Evolutionary conservation across 495 filamentous ascomycete genomes (phyloP), one percentile per base, ranked within the genome.

Genomic region (Cladorrhinum samala): DNA sequence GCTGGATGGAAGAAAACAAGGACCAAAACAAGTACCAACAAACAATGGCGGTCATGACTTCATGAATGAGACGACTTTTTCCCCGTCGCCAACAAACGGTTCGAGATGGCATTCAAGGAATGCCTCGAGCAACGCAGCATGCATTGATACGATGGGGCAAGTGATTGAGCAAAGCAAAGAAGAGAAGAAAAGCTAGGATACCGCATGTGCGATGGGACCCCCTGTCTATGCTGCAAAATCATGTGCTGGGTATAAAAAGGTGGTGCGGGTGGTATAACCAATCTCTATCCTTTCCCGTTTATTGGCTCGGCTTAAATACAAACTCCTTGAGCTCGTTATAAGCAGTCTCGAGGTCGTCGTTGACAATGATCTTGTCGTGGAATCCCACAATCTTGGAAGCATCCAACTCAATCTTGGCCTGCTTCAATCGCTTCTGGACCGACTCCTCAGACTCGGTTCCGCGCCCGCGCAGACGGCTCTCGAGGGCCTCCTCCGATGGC

Each of bases 281-380:
- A 9, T 39, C 23, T 37, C 27, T 65, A 67, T n/a, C n/a, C n/a
- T 57, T 56, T 16, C 56, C 9, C 38, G 16, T 19, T 13, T 41
- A 38, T 9, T 21, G 54, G 48, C 18, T 48, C 4, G 66, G 66
- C 55, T 68, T 67, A 55, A 77, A 80, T 45, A 81, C 66, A 47
- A 74, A 95, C 45, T 80, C 80, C 67, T 84, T 82, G 44, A 96
- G 68, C 69, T 95, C 86, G 57, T 69, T 67, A 72, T 89, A 96
- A 2, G 93, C 89, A 59, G 68, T 83, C 53, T 96, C 89, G 57
- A 96, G 67, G 61, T 95, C 82, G 68, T 94, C 86, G 63, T 98
- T 98, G 30, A 96, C 84, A 55, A 98, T 83, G 49, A 89, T 83
- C 70, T 82, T 81, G 59, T 96, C 93, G 68, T 93, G 87, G 9